Conservation (phyloP, 2,329 filamentous ascomycete species). For the Davidsoniella eucalypti region DNA sequence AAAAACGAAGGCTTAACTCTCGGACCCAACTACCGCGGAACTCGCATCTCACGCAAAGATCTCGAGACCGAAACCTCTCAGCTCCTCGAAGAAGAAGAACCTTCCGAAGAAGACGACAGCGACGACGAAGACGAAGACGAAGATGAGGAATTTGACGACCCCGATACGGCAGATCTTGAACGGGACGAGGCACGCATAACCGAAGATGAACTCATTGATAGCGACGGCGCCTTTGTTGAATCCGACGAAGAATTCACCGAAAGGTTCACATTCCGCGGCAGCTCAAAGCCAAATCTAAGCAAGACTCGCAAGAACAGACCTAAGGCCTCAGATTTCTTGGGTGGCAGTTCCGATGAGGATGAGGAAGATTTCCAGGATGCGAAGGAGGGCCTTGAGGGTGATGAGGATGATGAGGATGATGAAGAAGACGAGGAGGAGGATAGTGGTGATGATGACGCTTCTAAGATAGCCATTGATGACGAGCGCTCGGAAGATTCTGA, state of each 20-base stretch:
- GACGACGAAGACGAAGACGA: constrained; percentile 33
- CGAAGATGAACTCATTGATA: constrained; percentile 46
- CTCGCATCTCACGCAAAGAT: constrained; percentile 53
- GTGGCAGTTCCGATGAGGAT: constrained; percentile 26
- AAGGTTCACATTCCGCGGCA: constrained; percentile 49
- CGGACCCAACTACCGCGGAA: constrained; percentile 66
- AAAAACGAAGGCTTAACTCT: constrained; percentile 52
- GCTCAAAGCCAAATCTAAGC: constrained; percentile 31
- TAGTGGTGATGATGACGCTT: constrained; percentile 17
- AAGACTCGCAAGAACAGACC: constrained; percentile 24
- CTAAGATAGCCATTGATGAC: constrained; percentile 19
- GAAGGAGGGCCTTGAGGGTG: constrained; percentile 24
- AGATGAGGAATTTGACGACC: constrained; percentile 39
- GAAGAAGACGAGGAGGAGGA: constrained; percentile 23
- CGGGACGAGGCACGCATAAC: constrained; percentile 28
- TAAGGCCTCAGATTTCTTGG: constrained; percentile 42
- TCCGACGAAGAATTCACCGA: constrained; percentile 75
- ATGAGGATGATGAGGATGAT: constrained; percentile 21
- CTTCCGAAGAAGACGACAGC: constrained; percentile 18
- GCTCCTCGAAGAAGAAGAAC: constrained; percentile 21
- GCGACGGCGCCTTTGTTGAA: constrained; percentile 57
- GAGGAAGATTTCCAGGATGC: constrained; percentile 22
- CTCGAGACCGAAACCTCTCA: constrained; percentile 34
- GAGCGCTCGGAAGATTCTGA: constrained; percentile 18
- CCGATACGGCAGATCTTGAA: constrained; percentile 36